Conservation (phyloP, 192 early-diverging fungal genomes). For the Phlyctochytrium bullatum region DNA sequence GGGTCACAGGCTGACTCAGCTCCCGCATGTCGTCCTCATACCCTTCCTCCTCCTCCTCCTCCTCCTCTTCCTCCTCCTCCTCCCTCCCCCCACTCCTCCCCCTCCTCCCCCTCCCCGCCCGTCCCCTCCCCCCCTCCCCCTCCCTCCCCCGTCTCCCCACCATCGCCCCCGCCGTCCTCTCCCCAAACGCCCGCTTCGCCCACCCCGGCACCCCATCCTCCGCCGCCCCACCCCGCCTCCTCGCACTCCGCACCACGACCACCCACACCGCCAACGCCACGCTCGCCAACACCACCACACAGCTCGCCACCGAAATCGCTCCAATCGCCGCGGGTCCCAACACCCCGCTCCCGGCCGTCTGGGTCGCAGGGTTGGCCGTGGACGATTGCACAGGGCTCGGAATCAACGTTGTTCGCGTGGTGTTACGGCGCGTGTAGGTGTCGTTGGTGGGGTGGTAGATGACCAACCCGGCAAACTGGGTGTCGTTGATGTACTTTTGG, state of each 20-base stretch:
- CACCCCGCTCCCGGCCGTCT: background rate
- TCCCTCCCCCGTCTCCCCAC: no score
- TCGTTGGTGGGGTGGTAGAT: background rate
- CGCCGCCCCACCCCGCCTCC: background rate
- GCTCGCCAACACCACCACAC: background rate
- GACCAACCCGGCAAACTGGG: background rate
- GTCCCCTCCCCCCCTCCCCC: no score
- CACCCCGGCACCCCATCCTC: background rate
- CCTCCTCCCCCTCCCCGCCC: background rate
- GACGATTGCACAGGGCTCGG: background rate
- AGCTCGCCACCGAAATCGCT: background rate
- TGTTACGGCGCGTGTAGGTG: background rate
- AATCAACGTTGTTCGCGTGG: background rate
- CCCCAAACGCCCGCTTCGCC: background rate
- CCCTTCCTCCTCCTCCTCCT: no score
- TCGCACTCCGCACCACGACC: background rate
- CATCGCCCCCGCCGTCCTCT: background rate
- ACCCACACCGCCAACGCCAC: background rate
- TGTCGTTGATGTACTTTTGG: background rate
- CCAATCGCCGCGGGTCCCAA: background rate
- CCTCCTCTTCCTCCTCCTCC: no score
- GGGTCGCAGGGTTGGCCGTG: no score
- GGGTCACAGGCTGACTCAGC: no score
- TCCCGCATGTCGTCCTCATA: no score
- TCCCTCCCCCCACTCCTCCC: conserved; percentile 17